Evolutionary conservation across 2,329 filamentous ascomycete genomes (phyloP).

Genomic region (Aspergillus sojae): DNA sequence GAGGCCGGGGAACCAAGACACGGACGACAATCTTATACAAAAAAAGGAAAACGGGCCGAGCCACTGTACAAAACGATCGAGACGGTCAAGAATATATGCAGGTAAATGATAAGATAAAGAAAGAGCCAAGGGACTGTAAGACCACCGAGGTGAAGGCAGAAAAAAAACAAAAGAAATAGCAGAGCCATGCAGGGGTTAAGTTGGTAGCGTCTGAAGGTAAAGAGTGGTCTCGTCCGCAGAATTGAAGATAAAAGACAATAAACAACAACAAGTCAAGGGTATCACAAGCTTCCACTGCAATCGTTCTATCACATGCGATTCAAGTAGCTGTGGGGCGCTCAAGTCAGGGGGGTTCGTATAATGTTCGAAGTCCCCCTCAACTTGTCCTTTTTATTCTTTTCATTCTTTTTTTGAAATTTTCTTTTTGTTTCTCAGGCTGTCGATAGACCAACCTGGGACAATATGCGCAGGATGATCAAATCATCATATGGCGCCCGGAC

Average conservation of each 20-base stretch:
- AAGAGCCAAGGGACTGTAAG: conserved; percentile 9
- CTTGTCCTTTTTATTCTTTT: background rate
- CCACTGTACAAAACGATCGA: conserved; percentile 18
- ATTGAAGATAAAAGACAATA: background rate
- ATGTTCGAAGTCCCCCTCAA: background rate
- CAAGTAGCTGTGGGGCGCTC: conserved; percentile 1
- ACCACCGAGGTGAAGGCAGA: conserved; percentile 9
- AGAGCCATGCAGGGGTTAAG: conserved; percentile 5
- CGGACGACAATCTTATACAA: conserved; percentile 11
- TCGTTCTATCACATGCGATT: conserved; percentile 3
- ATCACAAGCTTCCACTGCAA: conserved; percentile 5
- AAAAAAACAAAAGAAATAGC: conserved; percentile 15
- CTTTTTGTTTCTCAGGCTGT: background rate
- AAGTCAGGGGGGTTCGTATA: background rate
- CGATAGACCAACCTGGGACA: background rate
- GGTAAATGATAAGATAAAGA: conserved; percentile 4
- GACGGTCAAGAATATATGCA: conserved; percentile 15
- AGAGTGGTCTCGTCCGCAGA: background rate
- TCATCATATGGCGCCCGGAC: background rate
- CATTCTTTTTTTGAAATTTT: background rate
- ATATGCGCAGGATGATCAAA: too few relatives aligned
- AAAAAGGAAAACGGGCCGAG: conserved; percentile 10
- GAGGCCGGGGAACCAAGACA: conserved; percentile 5
- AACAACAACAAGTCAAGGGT: conserved; percentile 1
- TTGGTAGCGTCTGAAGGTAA: conserved; percentile 1